Evolutionary conservation across 768 basidiomycete genomes (phyloP).

Genomic region (Baorangia bicolor): DNA sequence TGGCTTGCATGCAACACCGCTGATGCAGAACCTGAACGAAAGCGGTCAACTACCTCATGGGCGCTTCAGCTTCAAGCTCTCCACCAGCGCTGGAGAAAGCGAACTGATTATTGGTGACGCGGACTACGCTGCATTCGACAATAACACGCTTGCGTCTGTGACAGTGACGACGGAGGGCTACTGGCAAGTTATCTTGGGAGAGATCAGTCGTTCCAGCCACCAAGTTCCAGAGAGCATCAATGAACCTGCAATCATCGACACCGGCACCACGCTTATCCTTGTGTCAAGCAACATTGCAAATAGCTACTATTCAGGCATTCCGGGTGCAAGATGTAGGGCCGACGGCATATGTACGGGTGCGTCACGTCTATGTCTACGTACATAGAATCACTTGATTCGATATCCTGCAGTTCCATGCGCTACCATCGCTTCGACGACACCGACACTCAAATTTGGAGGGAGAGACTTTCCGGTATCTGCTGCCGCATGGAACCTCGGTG

Average conservation of each 20-base stretch:
- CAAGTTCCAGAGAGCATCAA: not conserved
- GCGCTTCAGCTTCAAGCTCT: conserved; percentile 49
- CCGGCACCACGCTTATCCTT: conserved; percentile 26
- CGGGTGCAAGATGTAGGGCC: conserved; percentile 15
- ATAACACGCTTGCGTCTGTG: conserved; percentile 39
- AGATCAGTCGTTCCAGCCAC: conserved; percentile 1
- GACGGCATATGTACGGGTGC: conserved; percentile 33
- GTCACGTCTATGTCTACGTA: not conserved
- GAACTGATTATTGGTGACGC: conserved; percentile 29
- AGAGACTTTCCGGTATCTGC: conserved; percentile 33
- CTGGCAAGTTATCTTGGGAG: conserved; percentile 36
- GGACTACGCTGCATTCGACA: conserved; percentile 49
- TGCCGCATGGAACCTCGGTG: conserved; percentile 41
- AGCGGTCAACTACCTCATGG: conserved; percentile 14
- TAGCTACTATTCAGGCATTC: conserved; percentile 24
- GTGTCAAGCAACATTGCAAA: conserved; percentile 18
- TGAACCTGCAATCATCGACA: conserved; percentile 33
- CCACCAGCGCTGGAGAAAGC: conserved; percentile 19
- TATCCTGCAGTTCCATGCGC: conserved; percentile 16
- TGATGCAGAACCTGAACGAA: conserved; percentile 43
- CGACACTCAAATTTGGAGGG: conserved; percentile 35
- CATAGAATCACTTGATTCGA: not conserved
- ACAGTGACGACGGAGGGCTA: conserved; percentile 30
- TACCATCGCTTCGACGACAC: conserved; percentile 17
- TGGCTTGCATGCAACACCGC: conserved; percentile 27